Evolutionary conservation across 2,329 filamentous ascomycete species (phyloP).

Genomic region (Lachnellula occidentalis): DNA sequence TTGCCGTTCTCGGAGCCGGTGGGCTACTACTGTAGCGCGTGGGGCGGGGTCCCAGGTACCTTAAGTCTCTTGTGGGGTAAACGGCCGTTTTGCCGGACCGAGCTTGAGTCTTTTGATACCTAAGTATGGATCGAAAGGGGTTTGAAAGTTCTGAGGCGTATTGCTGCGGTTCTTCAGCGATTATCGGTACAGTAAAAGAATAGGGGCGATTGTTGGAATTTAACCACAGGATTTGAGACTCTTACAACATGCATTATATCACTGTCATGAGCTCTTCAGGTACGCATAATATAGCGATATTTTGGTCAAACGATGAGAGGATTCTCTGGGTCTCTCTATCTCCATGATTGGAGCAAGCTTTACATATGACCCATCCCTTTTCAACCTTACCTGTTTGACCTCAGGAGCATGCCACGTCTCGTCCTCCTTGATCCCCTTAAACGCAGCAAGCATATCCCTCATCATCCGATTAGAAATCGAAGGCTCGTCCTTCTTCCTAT

Average conservation of each 20-base stretch:
- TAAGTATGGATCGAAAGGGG: too few relatives aligned
- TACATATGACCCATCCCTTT: background rate
- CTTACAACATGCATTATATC: too few relatives aligned
- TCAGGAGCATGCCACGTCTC: background rate
- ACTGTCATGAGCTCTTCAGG: too few relatives aligned
- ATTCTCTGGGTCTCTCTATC: too few relatives aligned
- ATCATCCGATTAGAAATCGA: background rate
- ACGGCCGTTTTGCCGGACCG: background rate
- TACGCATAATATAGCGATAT: too few relatives aligned
- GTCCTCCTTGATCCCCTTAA: background rate
- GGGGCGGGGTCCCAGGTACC: background rate
- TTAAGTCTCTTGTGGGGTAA: background rate
- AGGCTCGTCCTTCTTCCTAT: background rate
- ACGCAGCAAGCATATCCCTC: background rate
- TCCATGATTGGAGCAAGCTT: background rate
- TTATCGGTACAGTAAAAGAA: too few relatives aligned
- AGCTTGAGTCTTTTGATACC: too few relatives aligned
- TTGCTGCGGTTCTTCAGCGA: too few relatives aligned
- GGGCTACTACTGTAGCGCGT: background rate
- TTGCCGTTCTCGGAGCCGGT: background rate
- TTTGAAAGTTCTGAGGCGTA: too few relatives aligned
- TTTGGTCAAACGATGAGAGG: too few relatives aligned
- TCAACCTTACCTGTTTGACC: background rate
- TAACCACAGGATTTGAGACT: too few relatives aligned
- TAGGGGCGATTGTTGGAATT: too few relatives aligned